Base-by-base conservation (phyloP, 2,329 filamentous ascomycete genomes). In the Verticillium alfalfae region DNA sequence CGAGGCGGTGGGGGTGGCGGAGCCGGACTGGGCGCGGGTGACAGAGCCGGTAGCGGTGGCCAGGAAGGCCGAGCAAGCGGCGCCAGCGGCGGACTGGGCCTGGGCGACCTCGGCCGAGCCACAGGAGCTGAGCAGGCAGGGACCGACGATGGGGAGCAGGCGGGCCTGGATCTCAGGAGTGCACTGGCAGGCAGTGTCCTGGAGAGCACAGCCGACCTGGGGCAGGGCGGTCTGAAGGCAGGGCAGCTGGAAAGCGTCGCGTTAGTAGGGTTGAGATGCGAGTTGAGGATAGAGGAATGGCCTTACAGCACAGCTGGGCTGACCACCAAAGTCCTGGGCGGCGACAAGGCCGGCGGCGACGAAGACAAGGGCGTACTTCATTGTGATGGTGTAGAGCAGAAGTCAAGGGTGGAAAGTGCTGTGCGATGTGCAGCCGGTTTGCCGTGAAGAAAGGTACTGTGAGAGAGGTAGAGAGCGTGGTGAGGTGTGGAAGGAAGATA, bases 281-380 rank as follows among this genome's bases (percentile, higher is more conserved):
- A 13, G 16, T 26, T 10, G 10, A 18, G 31, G 13, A 52, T 22
- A 10, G 34, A 49, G 52, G n/a, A 13, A 9, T 31, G 26, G 26
- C 72, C 77, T 64, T 75, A 81, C 78, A 66, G 77, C 76, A 66
- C 78, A 80, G 5, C 67, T 18, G 56, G 77, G 74, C 61, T 75
- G 65, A 41, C 69, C 73, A 34, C 63, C 49, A 58, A 78, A 69
- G 66, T 75, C 65, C 68, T 79, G 76, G 37, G 76, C 77, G 58
- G 72, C 71, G 52, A 71, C 76, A 41, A 78, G 63, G 69, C 75
- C 70, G 57, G 69, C 71, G 62, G 71, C 72, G 58, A 75, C 63
- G 60, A 75, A 59, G 37, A 75, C 62, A 61, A 75, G 64, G 49
- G 71, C 59, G 66, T 70, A 66, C 77, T 79, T 80, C 78, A 80